These are phyloP conservation scores for Sugiyamaella grinbergsii DNA, from an alignment of 1,139 yeast genomes.

Conservation along the genomic window DNA sequence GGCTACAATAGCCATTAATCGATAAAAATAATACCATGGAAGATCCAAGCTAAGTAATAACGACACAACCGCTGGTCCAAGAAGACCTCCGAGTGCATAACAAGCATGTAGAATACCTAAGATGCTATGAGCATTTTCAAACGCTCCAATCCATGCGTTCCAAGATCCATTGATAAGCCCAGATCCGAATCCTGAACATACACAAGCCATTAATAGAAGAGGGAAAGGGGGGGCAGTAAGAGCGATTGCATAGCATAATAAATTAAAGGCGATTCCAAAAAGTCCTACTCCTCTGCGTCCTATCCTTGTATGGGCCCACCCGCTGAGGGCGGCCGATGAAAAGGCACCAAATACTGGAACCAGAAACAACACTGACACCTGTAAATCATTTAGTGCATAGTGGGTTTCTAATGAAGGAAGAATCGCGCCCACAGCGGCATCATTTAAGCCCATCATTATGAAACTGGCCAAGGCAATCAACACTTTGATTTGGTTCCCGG, in stretches of 20 bases:
- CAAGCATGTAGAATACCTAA: constrained; percentile 58
- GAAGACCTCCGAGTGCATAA: constrained; percentile 64
- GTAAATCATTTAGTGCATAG: constrained; percentile 29
- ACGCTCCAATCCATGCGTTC: constrained; percentile 56
- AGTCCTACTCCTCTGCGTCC: constrained; percentile 48
- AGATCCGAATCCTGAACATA: constrained; percentile 60
- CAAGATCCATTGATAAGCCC: constrained; percentile 57
- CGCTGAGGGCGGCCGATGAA: constrained; percentile 40
- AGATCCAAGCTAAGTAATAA: constrained; percentile 50
- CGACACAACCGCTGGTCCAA: constrained; percentile 59
- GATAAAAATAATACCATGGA: constrained; percentile 53
- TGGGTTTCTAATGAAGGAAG: constrained; percentile 49
- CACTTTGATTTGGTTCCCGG: constrained; percentile 28
- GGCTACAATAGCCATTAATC: constrained; percentile 49
- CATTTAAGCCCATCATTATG: constrained; percentile 44
- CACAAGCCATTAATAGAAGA: constrained; percentile 52
- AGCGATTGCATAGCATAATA: constrained; percentile 47
- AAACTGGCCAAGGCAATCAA: constrained; percentile 35
- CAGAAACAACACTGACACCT: constrained; percentile 30
- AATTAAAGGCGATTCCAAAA: constrained; percentile 44
- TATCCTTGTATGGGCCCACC: constrained; percentile 44
- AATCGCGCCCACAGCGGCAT: constrained; percentile 54
- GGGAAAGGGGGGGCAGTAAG: constrained; percentile 44
- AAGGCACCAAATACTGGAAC: constrained; percentile 41
- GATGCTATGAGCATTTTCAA: constrained; percentile 52